These are phyloP conservation scores for Penicillium samsonianum DNA, from an alignment of 495 filamentous ascomycete species.

Conservation along the genomic window DNA sequence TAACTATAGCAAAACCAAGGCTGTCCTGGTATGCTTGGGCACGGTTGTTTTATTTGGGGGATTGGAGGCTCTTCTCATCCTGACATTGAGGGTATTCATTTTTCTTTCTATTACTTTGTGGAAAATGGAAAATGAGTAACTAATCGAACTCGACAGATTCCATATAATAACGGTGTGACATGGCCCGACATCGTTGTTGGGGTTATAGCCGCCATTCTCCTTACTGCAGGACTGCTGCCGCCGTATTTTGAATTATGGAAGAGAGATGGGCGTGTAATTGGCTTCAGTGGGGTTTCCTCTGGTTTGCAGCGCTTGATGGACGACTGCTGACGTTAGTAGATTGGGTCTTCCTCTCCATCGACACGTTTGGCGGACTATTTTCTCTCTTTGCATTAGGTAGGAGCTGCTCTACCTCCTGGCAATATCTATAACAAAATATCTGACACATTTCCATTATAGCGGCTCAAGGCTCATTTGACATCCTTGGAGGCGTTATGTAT, in stretches of 20 bases:
- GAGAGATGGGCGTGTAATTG: slow-evolving; percentile 65
- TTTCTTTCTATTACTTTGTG: neutral
- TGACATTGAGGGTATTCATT: slow-evolving; percentile 56
- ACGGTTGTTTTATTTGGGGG: slow-evolving; percentile 54
- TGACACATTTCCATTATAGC: slow-evolving; percentile 36
- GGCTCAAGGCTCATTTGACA: slow-evolving; percentile 69
- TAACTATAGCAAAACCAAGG: slow-evolving; percentile 54
- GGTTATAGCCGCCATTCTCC: slow-evolving; percentile 58
- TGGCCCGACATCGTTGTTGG: slow-evolving; percentile 64
- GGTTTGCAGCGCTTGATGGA: neutral
- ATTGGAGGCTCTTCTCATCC: slow-evolving; percentile 60
- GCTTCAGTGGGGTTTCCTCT: slow-evolving; percentile 56
- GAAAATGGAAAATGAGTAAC: too few relatives aligned
- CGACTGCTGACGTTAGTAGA: slow-evolving; percentile 29
- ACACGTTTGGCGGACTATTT: slow-evolving; percentile 73
- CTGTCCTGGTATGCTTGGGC: slow-evolving; percentile 40
- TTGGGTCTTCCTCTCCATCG: slow-evolving; percentile 67
- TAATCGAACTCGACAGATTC: slow-evolving; percentile 37
- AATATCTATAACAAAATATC: neutral
- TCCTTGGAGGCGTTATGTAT: slow-evolving; percentile 68
- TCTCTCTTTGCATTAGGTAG: slow-evolving; percentile 70
- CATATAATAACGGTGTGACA: slow-evolving; percentile 53
- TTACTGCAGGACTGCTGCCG: slow-evolving; percentile 63
- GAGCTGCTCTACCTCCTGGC: slow-evolving; percentile 6
- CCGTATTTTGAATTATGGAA: slow-evolving; percentile 76